Conservation (phyloP, 1,284 basidiomycete species). For the Athelia sp. region DNA sequence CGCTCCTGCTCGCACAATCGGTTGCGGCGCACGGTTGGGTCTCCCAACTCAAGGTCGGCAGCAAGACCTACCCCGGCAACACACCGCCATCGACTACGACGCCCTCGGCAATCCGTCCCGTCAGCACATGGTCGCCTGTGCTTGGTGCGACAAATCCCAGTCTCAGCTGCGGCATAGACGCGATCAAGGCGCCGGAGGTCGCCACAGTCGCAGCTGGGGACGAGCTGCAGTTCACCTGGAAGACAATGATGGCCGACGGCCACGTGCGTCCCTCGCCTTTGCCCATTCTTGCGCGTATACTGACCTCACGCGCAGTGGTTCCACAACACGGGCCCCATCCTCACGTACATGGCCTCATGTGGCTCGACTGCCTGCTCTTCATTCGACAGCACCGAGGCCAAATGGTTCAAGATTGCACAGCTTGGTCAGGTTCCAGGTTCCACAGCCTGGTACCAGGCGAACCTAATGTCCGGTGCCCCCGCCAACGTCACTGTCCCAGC, state of each 20-base stretch:
- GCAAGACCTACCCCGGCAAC: conserved; percentile 43
- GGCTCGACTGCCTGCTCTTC: conserved; percentile 50
- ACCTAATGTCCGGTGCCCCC: conserved; percentile 20
- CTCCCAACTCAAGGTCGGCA: conserved; percentile 46
- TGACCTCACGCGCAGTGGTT: conserved; percentile 46
- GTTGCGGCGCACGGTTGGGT: conserved; percentile 61
- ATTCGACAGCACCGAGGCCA: conserved; percentile 50
- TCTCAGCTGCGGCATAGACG: conserved; percentile 58
- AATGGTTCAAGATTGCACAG: conserved; percentile 65
- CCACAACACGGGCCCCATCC: conserved; percentile 65
- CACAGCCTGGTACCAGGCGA: background rate
- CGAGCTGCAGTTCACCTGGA: conserved; percentile 54
- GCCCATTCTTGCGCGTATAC: conserved; percentile 2
- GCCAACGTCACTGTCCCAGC: conserved; percentile 48
- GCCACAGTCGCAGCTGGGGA: conserved; percentile 63
- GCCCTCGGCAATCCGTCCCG: conserved; percentile 52
- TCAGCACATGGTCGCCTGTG: conserved; percentile 52
- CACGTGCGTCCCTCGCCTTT: conserved; percentile 42
- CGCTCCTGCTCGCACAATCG: conserved; percentile 25
- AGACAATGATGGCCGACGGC: conserved; percentile 35
- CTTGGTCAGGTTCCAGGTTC: conserved; percentile 15
- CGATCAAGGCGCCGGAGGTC: conserved; percentile 45
- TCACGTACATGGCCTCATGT: conserved; percentile 70
- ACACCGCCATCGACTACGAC: conserved; percentile 33
- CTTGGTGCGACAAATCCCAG: conserved; percentile 55